Evolutionary conservation across 1,284 basidiomycete species (phyloP).

Genomic region (Sporisorium scitamineum): DNA sequence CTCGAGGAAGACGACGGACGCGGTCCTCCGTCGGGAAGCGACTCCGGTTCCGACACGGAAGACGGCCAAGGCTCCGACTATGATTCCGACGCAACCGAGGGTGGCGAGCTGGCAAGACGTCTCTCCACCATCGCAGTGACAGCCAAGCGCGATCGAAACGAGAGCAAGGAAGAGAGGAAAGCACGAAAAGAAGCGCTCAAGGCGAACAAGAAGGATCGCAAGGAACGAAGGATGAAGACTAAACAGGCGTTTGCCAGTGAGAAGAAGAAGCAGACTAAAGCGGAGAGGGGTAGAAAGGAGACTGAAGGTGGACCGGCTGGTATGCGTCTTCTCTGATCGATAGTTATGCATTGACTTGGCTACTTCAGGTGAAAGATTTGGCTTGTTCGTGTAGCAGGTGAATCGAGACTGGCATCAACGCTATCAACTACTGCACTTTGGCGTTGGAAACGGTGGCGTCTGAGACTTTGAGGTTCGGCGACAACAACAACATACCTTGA

Average conservation of each 20-base stretch:
- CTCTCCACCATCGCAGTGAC: constrained; percentile 34
- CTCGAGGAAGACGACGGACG: constrained; percentile 28
- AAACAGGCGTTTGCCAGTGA: constrained; percentile 58
- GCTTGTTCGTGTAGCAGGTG: too few relatives aligned
- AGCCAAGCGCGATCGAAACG: constrained; percentile 69
- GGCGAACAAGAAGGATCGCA: constrained; percentile 69
- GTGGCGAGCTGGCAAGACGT: constrained; percentile 19
- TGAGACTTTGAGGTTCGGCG: too few relatives aligned
- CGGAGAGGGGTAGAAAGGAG: constrained; percentile 49
- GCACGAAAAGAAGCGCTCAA: constrained; percentile 89
- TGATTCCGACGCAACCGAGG: constrained; percentile 48
- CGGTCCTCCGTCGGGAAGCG: constrained; percentile 26
- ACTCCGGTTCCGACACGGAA: constrained; percentile 43
- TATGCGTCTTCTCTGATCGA: constrained; percentile 44
- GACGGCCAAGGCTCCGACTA: constrained; percentile 29
- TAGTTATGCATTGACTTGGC: neutral
- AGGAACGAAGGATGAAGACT: constrained; percentile 53
- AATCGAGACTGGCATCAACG: neutral
- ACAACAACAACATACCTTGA: neutral
- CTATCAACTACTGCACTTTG: neutral
- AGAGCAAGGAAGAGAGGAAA: constrained; percentile 87
- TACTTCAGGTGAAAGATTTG: neutral
- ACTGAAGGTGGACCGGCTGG: constrained; percentile 48
- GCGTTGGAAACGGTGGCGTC: too few relatives aligned
- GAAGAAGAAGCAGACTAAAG: constrained; percentile 57